Evolutionary conservation across 192 early-diverging fungal genomes (phyloP).

Genomic region (Pecoramyces ruminantium): DNA sequence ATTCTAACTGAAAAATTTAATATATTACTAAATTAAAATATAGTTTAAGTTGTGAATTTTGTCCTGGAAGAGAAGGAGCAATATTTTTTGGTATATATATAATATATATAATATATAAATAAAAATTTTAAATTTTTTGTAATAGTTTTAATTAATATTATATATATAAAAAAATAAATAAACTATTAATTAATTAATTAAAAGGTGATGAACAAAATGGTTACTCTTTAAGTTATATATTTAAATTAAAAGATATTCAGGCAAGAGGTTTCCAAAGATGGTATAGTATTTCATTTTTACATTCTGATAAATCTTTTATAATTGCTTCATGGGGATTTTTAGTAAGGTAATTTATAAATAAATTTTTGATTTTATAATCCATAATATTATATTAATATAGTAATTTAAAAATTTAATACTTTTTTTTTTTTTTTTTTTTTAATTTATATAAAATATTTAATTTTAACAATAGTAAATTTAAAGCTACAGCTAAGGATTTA

Average conservation of each 20-base stretch:
- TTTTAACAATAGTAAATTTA: conserved; percentile 25
- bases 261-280: conserved; percentile 38
- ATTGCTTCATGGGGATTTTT: conserved; percentile 50
- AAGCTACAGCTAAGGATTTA: conserved; percentile 24
- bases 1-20: background rate
- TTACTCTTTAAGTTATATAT: conserved; percentile 54
- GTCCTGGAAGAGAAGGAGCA: conserved; percentile 42
- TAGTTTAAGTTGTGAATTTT: conserved; percentile 45
- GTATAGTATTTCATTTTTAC: conserved; percentile 44
- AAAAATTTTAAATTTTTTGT: too few species aligned
- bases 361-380: too few species aligned
- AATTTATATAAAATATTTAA: background rate
- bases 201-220: conserved; percentile 41
- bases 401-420: too few species aligned
- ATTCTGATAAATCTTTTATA: conserved; percentile 44
- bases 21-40: background rate
- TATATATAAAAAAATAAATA: too few species aligned
- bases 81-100: conserved; percentile 31
- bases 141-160: too few species aligned
- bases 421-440: background rate
- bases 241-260: conserved; percentile 45
- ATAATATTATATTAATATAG: too few species aligned
- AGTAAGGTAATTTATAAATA: conserved; percentile 19
- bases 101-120: too few species aligned
- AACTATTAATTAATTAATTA: too few species aligned